phyloP scores from a whole-genome alignment of 2,329 filamentous ascomycete genomes.

The Colletotrichum aenigma region DNA sequence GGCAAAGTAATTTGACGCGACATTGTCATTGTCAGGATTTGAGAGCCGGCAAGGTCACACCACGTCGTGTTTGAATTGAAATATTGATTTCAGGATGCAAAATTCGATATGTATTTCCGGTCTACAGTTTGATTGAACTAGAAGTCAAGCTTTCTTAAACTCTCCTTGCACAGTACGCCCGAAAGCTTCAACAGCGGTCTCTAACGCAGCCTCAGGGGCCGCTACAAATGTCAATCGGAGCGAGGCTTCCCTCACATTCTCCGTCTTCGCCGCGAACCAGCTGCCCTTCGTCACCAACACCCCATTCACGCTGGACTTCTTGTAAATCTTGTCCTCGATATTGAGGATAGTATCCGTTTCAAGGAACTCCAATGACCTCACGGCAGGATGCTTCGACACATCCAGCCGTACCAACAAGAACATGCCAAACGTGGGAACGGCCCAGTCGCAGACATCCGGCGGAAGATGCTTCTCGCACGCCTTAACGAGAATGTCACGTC shows the following conservation, averaged over 20 bases:
- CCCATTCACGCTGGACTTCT: neutral
- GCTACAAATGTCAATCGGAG: neutral
- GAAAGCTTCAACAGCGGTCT: neutral
- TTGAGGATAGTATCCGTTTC: neutral
- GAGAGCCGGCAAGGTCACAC: no score
- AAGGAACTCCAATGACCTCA: rapidly evolving
- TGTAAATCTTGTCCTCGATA: neutral
- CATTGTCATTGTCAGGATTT: no score
- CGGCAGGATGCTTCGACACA: neutral
- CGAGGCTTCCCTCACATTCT: neutral
- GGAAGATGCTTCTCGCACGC: neutral
- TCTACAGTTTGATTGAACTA: no score
- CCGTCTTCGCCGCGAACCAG: neutral
- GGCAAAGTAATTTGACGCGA: no score
- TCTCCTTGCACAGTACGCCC: neutral
- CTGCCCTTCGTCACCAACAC: neutral
- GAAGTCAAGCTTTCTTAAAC: no score
- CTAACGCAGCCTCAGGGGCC: neutral
- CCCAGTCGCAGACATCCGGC: rapidly evolving
- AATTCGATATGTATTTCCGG: no score
- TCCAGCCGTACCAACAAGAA: neutral
- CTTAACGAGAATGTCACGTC: neutral
- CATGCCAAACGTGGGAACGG: neutral
- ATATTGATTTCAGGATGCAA: no score
- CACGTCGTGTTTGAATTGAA: no score